A percentile compares a stretch with the other conserved stretches of the same genome.
phyloP scores from a whole-genome alignment of 208 protist genomes.

The Leishmania martiniquensis region DNA sequence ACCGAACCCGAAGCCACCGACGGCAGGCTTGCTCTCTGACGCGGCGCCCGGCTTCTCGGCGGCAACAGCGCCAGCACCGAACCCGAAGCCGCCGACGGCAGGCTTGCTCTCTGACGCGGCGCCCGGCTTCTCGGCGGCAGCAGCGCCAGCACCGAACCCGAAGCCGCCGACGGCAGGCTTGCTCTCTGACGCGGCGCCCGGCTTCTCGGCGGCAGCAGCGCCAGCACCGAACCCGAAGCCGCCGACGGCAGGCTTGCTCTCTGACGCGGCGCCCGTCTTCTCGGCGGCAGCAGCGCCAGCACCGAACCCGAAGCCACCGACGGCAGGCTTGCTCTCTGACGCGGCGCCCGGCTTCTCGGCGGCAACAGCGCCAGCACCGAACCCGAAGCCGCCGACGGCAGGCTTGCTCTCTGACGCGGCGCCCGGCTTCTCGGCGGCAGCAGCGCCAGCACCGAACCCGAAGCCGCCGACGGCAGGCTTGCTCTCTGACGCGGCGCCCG shows the following conservation, averaged over 20 bases:
- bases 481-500: background rate
- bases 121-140: background rate
- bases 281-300: slow-evolving; percentile 2
- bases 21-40: background rate
- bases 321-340: slow-evolving; percentile 6
- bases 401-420: background rate
- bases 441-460: slow-evolving; percentile 2
- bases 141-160: slow-evolving; percentile 7
- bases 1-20: background rate
- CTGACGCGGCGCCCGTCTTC: background rate
- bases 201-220: slow-evolving; percentile 1
- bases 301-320: slow-evolving; percentile 6
- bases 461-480: background rate
- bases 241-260: slow-evolving; percentile 1
- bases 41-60: background rate
- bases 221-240: slow-evolving; percentile 10
- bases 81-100: background rate
- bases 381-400: background rate
- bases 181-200: background rate
- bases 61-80: slow-evolving; percentile 2
- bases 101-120: slow-evolving; percentile 11
- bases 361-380: background rate
- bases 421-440: background rate
- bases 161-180: slow-evolving; percentile 8
- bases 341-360: background rate